phyloP scores from a whole-genome alignment of 345 rosid species.

The Combretum micranthum region DNA sequence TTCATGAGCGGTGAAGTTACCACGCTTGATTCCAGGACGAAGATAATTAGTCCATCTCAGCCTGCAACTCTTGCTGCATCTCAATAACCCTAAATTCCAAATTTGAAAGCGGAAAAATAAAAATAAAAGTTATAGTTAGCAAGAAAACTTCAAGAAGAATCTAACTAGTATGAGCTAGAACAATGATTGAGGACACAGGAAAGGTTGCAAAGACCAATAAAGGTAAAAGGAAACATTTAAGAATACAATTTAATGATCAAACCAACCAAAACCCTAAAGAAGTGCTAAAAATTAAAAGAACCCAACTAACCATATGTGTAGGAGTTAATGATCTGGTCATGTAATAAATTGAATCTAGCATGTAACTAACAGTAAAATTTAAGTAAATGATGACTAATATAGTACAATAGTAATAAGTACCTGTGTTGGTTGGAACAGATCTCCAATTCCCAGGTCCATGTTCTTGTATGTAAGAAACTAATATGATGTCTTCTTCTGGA shows the following conservation, averaged over 20 bases:
- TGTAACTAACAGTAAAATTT: not conserved
- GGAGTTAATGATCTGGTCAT: not conserved
- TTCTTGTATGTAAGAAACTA: slow-evolving; percentile 85
- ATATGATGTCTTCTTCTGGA: slow-evolving; percentile 89
- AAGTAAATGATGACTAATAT: not conserved
- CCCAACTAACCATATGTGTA: too few species aligned
- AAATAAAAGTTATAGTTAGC: not conserved
- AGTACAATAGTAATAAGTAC: slow-evolving; percentile 19
- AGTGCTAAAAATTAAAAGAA: not conserved
- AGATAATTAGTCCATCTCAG: slow-evolving; percentile 98
- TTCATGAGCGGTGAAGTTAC: slow-evolving; percentile 77
- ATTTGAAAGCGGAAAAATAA: not conserved
- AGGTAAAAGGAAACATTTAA: slow-evolving; percentile 14
- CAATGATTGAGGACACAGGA: not conserved
- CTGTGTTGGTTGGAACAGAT: slow-evolving; percentile 76
- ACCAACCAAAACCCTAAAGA: slow-evolving; percentile 28
- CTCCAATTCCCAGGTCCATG: slow-evolving; percentile 98
- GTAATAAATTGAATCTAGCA: not conserved
- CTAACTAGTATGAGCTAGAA: not conserved
- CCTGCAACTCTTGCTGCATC: slow-evolving; percentile 98
- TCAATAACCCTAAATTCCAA: slow-evolving; percentile 58
- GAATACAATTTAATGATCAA: slow-evolving; percentile 37
- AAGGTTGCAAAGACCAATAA: not conserved
- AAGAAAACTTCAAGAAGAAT: not conserved
- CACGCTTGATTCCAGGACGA: slow-evolving; percentile 89